Conservation (phyloP, 2,329 filamentous ascomycete species). For the Onygenales sp. region DNA sequence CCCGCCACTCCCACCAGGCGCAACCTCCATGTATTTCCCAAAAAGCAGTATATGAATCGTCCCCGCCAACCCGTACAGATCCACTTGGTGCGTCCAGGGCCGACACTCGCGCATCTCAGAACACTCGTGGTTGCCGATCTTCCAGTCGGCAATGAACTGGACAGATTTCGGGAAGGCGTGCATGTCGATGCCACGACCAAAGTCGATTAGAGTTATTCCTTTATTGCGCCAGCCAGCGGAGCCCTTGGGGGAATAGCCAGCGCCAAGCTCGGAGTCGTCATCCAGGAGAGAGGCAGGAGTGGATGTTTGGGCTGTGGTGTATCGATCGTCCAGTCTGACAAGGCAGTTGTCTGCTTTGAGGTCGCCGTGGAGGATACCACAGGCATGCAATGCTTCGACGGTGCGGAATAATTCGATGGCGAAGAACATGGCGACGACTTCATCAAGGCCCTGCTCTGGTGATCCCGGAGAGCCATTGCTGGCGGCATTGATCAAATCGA, state of each 20-base stretch:
- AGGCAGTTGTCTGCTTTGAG: constrained; percentile 94
- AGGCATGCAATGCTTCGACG: constrained; percentile 73
- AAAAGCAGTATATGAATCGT: constrained; percentile 84
- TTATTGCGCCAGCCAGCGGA: constrained; percentile 68
- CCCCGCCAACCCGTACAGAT: constrained; percentile 87
- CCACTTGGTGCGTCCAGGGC: constrained; percentile 95
- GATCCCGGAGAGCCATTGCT: constrained; percentile 37
- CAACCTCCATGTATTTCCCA: constrained; percentile 86
- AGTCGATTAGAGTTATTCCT: constrained; percentile 83
- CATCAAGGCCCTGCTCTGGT: constrained; percentile 66
- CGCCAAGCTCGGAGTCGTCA: constrained; percentile 17
- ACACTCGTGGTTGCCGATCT: constrained; percentile 77
- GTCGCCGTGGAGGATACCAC: constrained; percentile 79
- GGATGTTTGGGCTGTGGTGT: constrained; percentile 21
- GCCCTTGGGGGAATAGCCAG: constrained; percentile 64
- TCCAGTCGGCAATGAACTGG: constrained; percentile 93
- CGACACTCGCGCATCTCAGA: constrained; percentile 89
- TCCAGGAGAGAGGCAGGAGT: constrained; percentile 21
- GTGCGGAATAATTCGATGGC: constrained; percentile 83
- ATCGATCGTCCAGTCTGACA: constrained; percentile 65
- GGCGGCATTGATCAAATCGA: constrained; percentile 90
- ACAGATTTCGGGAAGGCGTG: constrained; percentile 65
- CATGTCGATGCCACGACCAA: constrained; percentile 92
- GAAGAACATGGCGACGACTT: constrained; percentile 91
- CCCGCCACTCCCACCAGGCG: constrained; percentile 21